phyloP scores from a whole-genome alignment of 1,139 yeast species.

The Candida glucosophila region DNA sequence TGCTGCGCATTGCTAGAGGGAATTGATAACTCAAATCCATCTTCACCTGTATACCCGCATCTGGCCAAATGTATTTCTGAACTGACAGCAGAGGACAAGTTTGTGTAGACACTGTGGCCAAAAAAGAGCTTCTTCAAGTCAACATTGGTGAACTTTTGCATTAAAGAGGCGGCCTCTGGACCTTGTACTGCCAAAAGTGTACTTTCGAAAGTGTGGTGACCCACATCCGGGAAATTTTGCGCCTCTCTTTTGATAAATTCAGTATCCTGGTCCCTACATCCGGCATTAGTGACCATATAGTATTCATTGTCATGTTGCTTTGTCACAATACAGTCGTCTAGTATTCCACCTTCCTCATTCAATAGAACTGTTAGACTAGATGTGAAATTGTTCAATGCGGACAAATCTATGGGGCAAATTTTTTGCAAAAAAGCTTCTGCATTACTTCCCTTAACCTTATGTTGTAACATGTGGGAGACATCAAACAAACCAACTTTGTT shows the following conservation, averaged over 20 bases:
- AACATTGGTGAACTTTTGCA: constrained; percentile 56
- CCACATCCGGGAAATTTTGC: constrained; percentile 33
- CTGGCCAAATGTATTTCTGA: constrained; percentile 66
- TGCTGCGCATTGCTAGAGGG: constrained; percentile 44
- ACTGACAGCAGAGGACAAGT: constrained; percentile 31
- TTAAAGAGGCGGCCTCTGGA: constrained; percentile 61
- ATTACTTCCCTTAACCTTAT: constrained; percentile 59
- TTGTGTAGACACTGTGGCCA: constrained; percentile 59
- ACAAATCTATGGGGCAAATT: constrained; percentile 79
- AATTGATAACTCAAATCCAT: constrained; percentile 89
- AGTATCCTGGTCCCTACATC: constrained; percentile 77
- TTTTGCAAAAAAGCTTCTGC: constrained; percentile 65
- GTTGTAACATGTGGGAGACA: constrained; percentile 96
- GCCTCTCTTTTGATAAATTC: constrained; percentile 52
- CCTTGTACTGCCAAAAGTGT: constrained; percentile 89
- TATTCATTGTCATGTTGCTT: constrained; percentile 70
- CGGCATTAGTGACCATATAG: constrained; percentile 96
- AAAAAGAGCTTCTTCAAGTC: constrained; percentile 59
- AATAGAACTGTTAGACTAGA: constrained; percentile 76
- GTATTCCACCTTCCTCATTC: constrained; percentile 69
- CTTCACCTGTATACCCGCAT: constrained; percentile 98
- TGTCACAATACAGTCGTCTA: constrained; percentile 89
- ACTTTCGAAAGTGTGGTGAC: constrained; percentile 61
- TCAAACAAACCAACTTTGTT: constrained; percentile 83
- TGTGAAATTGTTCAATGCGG: constrained; percentile 42